A percentile compares a stretch with the other conserved stretches of the same genome.
Conservation (phyloP, 805 yeast genomes). For the Yarrowia porcina region DNA sequence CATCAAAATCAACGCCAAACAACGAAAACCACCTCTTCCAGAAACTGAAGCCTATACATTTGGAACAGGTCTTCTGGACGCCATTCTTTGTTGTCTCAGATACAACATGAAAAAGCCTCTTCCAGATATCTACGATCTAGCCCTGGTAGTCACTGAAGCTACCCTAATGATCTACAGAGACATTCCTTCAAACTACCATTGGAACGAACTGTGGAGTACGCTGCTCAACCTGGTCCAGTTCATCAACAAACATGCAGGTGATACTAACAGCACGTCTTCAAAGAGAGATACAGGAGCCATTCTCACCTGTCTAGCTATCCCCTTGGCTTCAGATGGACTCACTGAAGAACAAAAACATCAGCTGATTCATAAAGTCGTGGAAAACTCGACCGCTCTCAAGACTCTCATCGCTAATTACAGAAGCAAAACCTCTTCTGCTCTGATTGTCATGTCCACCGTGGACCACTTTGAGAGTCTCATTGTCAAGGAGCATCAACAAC, state of each 20-base stretch:
- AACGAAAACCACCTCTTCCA: constrained; percentile 35
- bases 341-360: neutral
- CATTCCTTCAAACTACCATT: constrained; percentile 36
- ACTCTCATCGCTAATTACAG: constrained; percentile 18
- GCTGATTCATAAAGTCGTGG: constrained; percentile 17
- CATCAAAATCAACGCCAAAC: constrained; percentile 23
- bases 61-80: constrained; percentile 40
- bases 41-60: constrained; percentile 33
- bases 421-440: constrained; percentile 21
- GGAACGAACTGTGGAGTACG: constrained; percentile 43
- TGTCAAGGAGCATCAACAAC: constrained; percentile 34
- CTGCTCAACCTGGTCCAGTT: constrained; percentile 36
- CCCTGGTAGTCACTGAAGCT: constrained; percentile 26
- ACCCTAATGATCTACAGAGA: neutral
- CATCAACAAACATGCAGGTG: constrained; percentile 30
- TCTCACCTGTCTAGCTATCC: constrained; percentile 26
- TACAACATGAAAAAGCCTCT: constrained; percentile 35
- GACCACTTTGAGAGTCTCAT: constrained; percentile 35
- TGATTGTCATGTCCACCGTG: constrained; percentile 30
- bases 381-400: constrained; percentile 7
- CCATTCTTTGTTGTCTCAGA: constrained; percentile 37
- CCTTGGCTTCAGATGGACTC: constrained; percentile 4
- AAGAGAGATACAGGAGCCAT: constrained; percentile 31
- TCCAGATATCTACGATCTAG: constrained; percentile 34
- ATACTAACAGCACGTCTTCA: constrained; percentile 17